These are phyloP conservation scores for Haplosporangium sp. DNA, from an alignment of 371 early-diverging fungal genomes.

Conservation along the genomic window DNA sequence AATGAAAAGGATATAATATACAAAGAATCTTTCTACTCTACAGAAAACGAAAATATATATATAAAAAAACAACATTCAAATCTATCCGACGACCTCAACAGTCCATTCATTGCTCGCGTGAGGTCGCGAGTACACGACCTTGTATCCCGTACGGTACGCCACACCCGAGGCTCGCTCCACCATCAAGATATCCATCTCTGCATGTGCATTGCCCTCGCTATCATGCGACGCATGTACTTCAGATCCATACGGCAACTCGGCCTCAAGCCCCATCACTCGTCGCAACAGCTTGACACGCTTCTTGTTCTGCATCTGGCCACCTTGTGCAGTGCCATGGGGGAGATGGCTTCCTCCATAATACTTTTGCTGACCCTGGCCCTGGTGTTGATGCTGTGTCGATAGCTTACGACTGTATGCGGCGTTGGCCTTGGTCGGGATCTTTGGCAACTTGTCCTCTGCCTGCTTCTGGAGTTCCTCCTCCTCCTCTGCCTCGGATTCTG, in stretches of 20 bases:
- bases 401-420: constrained; percentile 9
- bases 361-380: constrained; percentile 1
- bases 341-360: constrained; percentile 1
- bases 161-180: constrained; percentile 30
- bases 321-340: neutral
- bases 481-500: neutral
- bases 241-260: constrained; percentile 29
- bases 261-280: constrained; percentile 20
- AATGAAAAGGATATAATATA: neutral
- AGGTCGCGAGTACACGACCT: constrained; percentile 16
- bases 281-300: constrained; percentile 17
- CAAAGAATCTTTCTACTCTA: neutral
- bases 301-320: neutral
- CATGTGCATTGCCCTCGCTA: constrained; percentile 14
- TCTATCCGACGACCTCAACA: constrained; percentile 18
- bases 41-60: neutral
- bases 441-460: constrained; percentile 22
- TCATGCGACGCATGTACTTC: constrained; percentile 26
- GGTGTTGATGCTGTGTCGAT: neutral
- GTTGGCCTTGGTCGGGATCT: constrained; percentile 30
- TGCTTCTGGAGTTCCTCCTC: neutral
- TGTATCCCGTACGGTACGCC: constrained; percentile 35
- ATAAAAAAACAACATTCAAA: neutral
- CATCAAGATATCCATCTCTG: constrained; percentile 29
- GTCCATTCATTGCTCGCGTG: constrained; percentile 22